A percentile compares a stretch with the other conserved stretches of the same genome.
Conservation (phyloP, 2,329 filamentous ascomycete genomes). For the Hypocreales sp. region DNA sequence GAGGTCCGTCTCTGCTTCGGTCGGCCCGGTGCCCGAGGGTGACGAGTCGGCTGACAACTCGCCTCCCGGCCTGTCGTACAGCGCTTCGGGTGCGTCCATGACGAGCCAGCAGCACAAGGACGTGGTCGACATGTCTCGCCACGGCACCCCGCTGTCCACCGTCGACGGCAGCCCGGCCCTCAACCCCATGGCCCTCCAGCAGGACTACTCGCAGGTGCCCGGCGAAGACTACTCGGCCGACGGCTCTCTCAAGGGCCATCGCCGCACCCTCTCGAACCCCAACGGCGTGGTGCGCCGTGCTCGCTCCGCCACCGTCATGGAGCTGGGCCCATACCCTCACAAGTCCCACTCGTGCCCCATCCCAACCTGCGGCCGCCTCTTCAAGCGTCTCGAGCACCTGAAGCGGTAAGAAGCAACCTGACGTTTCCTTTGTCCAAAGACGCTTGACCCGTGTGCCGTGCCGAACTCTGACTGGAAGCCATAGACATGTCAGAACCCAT, state of each 20-base stretch:
- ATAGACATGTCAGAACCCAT: slow-evolving; percentile 95
- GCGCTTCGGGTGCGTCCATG: slow-evolving; percentile 50
- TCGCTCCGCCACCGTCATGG: slow-evolving; percentile 89
- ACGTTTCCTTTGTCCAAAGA: no score
- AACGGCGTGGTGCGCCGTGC: slow-evolving; percentile 75
- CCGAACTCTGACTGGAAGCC: slow-evolving; percentile 8
- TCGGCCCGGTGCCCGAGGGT: slow-evolving; percentile 65
- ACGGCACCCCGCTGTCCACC: slow-evolving; percentile 77
- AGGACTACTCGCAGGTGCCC: slow-evolving; percentile 50
- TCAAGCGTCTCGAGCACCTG: slow-evolving; percentile 97
- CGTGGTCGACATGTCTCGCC: slow-evolving; percentile 67
- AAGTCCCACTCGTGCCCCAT: slow-evolving; percentile 99
- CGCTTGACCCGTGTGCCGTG: no score
- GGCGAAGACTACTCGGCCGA: slow-evolving; percentile 47
- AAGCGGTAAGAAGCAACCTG: slow-evolving; percentile 73
- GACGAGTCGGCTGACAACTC: slow-evolving; percentile 70
- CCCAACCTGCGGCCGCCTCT: slow-evolving; percentile 87
- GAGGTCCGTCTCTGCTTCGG: slow-evolving; percentile 77
- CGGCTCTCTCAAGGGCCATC: slow-evolving; percentile 26
- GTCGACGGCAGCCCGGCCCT: slow-evolving; percentile 70
- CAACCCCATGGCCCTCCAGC: slow-evolving; percentile 54
- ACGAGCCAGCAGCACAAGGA: slow-evolving; percentile 58
- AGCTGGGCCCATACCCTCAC: slow-evolving; percentile 88
- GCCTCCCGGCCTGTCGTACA: slow-evolving; percentile 59
- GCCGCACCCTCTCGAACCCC: slow-evolving; percentile 54